Conservation (phyloP, 108 stramenopile species). For the Conticribra weissflogii region DNA sequence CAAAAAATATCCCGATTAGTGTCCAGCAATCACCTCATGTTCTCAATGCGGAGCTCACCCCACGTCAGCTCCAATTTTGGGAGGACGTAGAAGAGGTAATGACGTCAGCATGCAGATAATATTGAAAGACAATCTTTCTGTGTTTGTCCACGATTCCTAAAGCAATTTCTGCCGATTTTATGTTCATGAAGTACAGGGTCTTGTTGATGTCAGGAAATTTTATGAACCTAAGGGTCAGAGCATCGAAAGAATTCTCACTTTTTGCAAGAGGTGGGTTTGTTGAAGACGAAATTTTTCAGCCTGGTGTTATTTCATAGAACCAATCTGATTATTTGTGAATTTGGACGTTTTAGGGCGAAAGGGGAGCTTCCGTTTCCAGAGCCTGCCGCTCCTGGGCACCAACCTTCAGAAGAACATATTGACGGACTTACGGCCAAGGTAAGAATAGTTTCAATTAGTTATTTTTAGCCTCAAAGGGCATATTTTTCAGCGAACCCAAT, state of each 20-base stretch:
- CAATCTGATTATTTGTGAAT: no score
- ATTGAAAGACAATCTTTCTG: not conserved
- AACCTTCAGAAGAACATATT: conserved; percentile 91
- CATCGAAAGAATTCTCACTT: conserved; percentile 70
- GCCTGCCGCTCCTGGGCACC: conserved; percentile 58
- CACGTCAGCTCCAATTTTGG: conserved; percentile 88
- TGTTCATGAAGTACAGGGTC: no score
- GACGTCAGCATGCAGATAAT: no score
- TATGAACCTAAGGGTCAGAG: conserved; percentile 60
- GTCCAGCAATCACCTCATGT: no score
- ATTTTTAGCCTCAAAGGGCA: no score
- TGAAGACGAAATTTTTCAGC: no score
- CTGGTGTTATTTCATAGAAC: no score
- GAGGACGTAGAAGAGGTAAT: conserved; percentile 67
- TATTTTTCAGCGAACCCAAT: no score
- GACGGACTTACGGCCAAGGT: conserved; percentile 84
- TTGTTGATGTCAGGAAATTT: conserved; percentile 70
- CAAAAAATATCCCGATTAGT: no score
- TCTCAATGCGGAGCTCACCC: conserved; percentile 48
- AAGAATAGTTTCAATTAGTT: not conserved
- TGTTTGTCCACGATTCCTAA: not conserved
- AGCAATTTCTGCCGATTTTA: no score
- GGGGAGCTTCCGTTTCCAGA: conserved; percentile 58
- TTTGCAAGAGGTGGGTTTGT: conserved; percentile 63
- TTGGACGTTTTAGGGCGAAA: conserved; percentile 65